Evolutionary conservation across 75 land plant species (phyloP).

Genomic region (Cunninghamia lanceolata): DNA sequence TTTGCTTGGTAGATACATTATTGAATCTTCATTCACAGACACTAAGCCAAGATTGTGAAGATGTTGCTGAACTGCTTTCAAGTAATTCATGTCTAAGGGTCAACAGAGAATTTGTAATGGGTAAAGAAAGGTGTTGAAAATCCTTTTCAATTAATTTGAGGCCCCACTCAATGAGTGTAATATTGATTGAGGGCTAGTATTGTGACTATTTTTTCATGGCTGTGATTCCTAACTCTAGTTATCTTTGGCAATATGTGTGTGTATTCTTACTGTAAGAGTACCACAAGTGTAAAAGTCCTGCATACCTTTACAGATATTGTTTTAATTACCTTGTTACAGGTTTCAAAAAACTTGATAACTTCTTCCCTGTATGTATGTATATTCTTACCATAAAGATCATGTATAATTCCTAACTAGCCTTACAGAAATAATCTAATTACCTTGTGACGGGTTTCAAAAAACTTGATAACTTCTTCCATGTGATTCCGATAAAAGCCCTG

Average conservation of each 20-base stretch:
- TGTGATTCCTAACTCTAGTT: too few species aligned
- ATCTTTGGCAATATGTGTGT: not conserved
- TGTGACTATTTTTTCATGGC: too few species aligned
- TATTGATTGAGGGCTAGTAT: too few species aligned
- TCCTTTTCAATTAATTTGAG: too few species aligned
- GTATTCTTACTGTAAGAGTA: not conserved
- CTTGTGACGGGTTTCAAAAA: slow-evolving; percentile 97
- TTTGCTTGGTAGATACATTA: too few species aligned
- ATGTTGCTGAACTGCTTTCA: too few species aligned
- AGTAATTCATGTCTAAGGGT: too few species aligned
- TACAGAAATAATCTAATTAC: slow-evolving; percentile 28
- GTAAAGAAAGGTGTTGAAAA: too few species aligned
- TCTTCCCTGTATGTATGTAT: slow-evolving; percentile 53
- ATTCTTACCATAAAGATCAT: not conserved
- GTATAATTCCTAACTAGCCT: not conserved
- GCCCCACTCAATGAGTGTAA: too few species aligned
- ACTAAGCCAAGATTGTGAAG: too few species aligned
- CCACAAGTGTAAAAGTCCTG: not conserved
- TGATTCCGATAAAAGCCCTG: slow-evolving; percentile 99
- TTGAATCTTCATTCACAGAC: too few species aligned
- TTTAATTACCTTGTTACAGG: slow-evolving; percentile 78
- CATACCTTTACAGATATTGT: not conserved
- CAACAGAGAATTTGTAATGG: too few species aligned
- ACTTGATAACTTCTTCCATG: slow-evolving; percentile 99
- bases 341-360: slow-evolving; percentile 94